Base-by-base conservation (phyloP, 2,329 filamentous ascomycete genomes). In the Colletotrichum agaves region DNA sequence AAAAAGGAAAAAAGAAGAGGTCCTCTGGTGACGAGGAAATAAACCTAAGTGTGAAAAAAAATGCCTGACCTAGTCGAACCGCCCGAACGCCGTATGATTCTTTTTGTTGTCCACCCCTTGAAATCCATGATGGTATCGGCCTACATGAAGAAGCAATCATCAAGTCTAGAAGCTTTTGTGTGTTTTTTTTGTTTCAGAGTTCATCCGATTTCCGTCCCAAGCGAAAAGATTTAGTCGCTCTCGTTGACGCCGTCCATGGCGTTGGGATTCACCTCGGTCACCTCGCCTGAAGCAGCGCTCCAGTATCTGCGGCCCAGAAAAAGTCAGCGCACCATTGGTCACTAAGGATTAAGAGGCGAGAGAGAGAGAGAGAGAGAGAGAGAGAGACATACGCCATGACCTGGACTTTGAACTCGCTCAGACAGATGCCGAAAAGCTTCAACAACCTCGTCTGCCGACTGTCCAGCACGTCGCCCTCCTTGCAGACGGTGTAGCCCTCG, bases 371-470 rank as follows among this genome's bases (percentile, higher is more conserved):
- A n/a, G 12, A 35, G 10, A 7, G 37, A 39, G 19, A 70, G 13
- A 13, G 31, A 31, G 37, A 44, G 49, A 84, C 86, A 79, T 86
- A 91, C 76, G 94, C 94, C 78, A 92, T 82, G 72, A 97, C 82
- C 75, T 89, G 86, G 66, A 99, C 90, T 78, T 86, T 90, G 83
- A 99, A 99, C 82, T 98, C 94, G 66, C 93, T 93, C 81, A 96
- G 88, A 70, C 92, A 93, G 64, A 98, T 88, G 60, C 93, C 91
- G 81, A 99, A 98, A 75, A 97, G 85, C 88, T 98, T 98, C 80
- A 99, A 80, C 76, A 99, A 82, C 71, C 94, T 91, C 64, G 96
- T 98, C 86, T 99, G 96, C 74, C 95, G 88, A 72, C 92, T 94
- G 80, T 98, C 94, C 72, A 99, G 82, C 49, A 89, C 86, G 76